These are phyloP conservation scores for Knoxia roxburghii DNA, from an alignment of 257 asterid genomes.

Conservation along the genomic window DNA sequence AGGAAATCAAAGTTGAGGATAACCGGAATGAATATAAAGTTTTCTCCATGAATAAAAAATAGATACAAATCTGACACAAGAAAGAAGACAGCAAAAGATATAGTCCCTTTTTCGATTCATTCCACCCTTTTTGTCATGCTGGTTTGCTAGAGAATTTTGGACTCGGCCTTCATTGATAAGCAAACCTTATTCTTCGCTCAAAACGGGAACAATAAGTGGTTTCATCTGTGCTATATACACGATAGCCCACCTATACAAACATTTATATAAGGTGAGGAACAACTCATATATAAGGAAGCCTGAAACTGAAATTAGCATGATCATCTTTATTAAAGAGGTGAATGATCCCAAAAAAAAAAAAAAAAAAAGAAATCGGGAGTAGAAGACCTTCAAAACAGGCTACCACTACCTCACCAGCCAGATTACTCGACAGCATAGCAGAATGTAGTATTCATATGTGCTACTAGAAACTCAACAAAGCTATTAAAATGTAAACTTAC, in stretches of 20 bases:
- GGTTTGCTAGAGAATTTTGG: constrained; percentile 13
- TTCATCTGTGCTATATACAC: constrained; percentile 90
- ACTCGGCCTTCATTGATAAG: constrained; percentile 14
- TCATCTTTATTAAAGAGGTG: not conserved
- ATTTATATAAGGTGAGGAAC: constrained; percentile 2
- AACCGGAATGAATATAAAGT: constrained; percentile 15
- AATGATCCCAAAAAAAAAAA: not conserved
- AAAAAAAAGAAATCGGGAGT: not conserved
- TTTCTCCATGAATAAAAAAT: constrained; percentile 6
- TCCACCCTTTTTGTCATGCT: not conserved
- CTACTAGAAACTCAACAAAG: constrained; percentile 8
- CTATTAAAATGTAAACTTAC: constrained; percentile 45
- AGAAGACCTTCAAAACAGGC: too few relatives aligned
- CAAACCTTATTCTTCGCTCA: constrained; percentile 58
- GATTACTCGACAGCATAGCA: not conserved
- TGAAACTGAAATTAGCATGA: not conserved
- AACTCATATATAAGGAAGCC: not conserved
- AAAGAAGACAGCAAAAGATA: constrained; percentile 17
- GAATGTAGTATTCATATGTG: not conserved
- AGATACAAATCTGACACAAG: constrained; percentile 20
- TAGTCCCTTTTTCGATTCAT: constrained; percentile 11
- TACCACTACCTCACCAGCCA: not conserved
- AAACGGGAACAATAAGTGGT: constrained; percentile 79
- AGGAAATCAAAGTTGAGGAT: constrained; percentile 4
- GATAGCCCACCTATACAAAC: constrained; percentile 71